Evolutionary conservation across 306 rosid species (phyloP).

Genomic region (Begonia fuchsioides): DNA sequence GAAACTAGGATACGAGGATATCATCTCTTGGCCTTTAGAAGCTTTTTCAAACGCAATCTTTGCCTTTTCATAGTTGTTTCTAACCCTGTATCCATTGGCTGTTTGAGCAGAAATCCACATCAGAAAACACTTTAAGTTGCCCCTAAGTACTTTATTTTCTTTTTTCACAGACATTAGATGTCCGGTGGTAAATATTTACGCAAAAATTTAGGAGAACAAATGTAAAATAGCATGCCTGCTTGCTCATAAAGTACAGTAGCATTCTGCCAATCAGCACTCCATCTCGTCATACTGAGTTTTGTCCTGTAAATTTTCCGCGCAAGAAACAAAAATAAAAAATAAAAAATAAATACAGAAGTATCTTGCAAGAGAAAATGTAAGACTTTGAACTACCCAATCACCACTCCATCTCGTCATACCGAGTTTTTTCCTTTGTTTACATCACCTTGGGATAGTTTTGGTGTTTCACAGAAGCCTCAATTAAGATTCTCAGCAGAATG

Average conservation of each 20-base stretch:
- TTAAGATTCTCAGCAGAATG: too few relatives aligned
- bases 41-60: slow-evolving; percentile 83
- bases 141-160: neutral
- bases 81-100: slow-evolving; percentile 69
- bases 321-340: neutral
- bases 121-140: neutral
- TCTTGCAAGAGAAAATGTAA: neutral
- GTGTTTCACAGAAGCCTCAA: too few relatives aligned
- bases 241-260: slow-evolving; percentile 82
- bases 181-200: neutral
- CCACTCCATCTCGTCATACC: too few relatives aligned
- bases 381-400: too few relatives aligned
- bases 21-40: slow-evolving; percentile 91
- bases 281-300: slow-evolving; percentile 72
- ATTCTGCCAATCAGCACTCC: slow-evolving; percentile 85
- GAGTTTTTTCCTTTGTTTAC: too few relatives aligned
- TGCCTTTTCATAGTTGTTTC: slow-evolving; percentile 71
- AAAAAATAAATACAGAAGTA: slow-evolving; percentile 6
- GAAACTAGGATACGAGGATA: slow-evolving; percentile 79
- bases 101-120: slow-evolving; percentile 3
- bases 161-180: neutral
- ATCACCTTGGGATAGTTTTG: too few relatives aligned
- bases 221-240: slow-evolving; percentile 45
- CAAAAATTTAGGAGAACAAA: neutral
- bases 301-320: slow-evolving; percentile 28